Evolutionary conservation across 768 basidiomycete genomes (phyloP), one percentile per base, ranked within the genome.

Genomic region (Boletus sp.): DNA sequence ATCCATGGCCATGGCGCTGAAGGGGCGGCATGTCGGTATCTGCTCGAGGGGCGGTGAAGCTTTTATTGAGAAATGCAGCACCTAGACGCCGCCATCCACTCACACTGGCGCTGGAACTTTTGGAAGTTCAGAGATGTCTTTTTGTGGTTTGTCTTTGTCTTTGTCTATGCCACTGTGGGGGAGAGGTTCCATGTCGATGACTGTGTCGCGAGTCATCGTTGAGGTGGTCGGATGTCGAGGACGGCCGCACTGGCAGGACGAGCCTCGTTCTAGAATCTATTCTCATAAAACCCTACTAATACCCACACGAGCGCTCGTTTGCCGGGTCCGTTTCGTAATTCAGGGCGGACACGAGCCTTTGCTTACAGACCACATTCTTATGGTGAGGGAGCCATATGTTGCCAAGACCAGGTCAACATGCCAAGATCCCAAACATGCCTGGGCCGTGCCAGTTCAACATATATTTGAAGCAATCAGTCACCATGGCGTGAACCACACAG

Each of bases 1-100:
- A 78, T 72, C 68, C 74, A 77, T 8, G 76, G 76, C 76, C 76
- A 77, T 1, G 76, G 76, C 0, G 75, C 76, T 29, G 72, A 73
- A 3, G 77, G 76, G 3, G 75, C 70, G 3, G 71, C 76, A 60
- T 77, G 76, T 14, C 76, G 67, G 52, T 77, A 67, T 59, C 71
- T 72, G 51, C 11, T 24, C 30, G 41, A 46, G 50, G 7, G 17
- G 29, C 46, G 20, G 50, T 52, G 37, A 55, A 57, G 5, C 14
- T 30, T 36, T 12, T 36, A 36, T 32, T 45, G 14, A 32, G 32
- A 18, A 42, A 4, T 18, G 32, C 41, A 47, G 14, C 5, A 8
- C 32, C 7, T 10, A 20, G 14, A 24, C 8, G 41, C 7, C 17
- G 18, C 18, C 18, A 14, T 42, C 42, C 32, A 60, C 70, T 63